Conservation (phyloP, 495 filamentous ascomycete genomes). For the Penicillium cosmopolitanum region DNA sequence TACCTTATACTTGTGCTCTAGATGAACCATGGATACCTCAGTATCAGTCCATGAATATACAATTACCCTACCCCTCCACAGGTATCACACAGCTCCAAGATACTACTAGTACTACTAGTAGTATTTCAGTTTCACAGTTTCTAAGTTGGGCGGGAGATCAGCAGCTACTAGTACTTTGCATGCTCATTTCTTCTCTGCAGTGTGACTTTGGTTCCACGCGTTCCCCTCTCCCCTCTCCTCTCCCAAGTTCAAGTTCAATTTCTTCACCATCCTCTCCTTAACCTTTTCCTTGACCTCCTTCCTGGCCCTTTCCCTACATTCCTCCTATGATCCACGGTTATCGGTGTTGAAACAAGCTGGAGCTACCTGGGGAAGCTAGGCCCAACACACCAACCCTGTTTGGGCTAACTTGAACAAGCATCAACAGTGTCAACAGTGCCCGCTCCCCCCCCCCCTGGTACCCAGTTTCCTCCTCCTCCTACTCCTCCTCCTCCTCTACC, state of each 20-base stretch:
- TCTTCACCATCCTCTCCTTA: too few relatives aligned
- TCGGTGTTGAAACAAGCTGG: not conserved
- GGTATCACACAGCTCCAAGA: too few relatives aligned
- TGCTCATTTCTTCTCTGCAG: not conserved
- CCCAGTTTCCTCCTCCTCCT: not conserved
- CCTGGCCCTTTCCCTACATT: not conserved
- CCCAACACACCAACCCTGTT: slow-evolving; percentile 12
- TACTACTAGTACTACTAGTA: too few relatives aligned
- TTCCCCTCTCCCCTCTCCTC: slow-evolving; percentile 2
- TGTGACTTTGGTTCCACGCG: slow-evolving; percentile 8
- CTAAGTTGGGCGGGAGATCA: slow-evolving; percentile 25
- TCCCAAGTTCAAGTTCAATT: not conserved
- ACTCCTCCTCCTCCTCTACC: not conserved
- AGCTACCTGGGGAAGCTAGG: slow-evolving; percentile 5
- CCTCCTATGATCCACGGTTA: too few relatives aligned
- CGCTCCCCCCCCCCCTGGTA: too few relatives aligned
- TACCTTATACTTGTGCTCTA: too few relatives aligned
- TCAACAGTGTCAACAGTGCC: not conserved
- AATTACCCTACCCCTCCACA: too few relatives aligned
- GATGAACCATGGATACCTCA: not conserved
- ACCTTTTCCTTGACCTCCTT: too few relatives aligned
- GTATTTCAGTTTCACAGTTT: slow-evolving; percentile 1
- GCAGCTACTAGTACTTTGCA: not conserved
- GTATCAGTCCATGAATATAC: too few relatives aligned
- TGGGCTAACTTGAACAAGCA: slow-evolving; percentile 3